Conservation (phyloP, 345 rosid genomes). For the Populus pruinosa region DNA sequence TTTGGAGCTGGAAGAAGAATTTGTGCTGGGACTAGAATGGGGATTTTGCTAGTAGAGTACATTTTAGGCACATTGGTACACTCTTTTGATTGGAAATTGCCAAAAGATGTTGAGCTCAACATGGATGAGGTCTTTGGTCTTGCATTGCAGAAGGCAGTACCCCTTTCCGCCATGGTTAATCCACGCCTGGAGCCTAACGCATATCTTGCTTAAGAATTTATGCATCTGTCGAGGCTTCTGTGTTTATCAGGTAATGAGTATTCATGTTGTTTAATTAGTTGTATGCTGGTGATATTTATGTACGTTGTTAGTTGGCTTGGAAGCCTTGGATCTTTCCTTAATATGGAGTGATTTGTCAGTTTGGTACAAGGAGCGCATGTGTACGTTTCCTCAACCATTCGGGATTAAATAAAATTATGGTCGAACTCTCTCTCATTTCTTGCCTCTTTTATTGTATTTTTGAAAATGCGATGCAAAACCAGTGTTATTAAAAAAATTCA, state of each 20-base stretch:
- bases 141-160: conserved; percentile 51
- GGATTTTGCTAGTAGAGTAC: conserved; percentile 45
- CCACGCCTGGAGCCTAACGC: conserved; percentile 42
- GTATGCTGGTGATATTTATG: neutral
- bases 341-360: too few relatives aligned
- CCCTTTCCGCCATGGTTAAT: conserved; percentile 42
- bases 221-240: neutral
- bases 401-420: too few relatives aligned
- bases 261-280: neutral
- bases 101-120: conserved; percentile 30
- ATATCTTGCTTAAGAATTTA: conserved; percentile 12
- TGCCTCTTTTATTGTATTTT: too few relatives aligned
- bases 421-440: too few relatives aligned
- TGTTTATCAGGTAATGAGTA: neutral
- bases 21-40: conserved; percentile 60
- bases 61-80: conserved; percentile 49
- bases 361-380: neutral
- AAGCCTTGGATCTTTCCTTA: neutral
- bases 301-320: too few relatives aligned
- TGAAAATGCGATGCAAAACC: too few relatives aligned
- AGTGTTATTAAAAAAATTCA: too few relatives aligned
- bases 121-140: conserved; percentile 63
- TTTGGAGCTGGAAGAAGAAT: conserved; percentile 56
- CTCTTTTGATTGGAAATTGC: conserved; percentile 53
- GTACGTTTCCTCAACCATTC: neutral